A percentile compares a stretch with the other conserved stretches of the same genome.
These are phyloP conservation scores for Talaromyces sp. DNA, from an alignment of 2,329 filamentous ascomycete species.

Conservation along the genomic window DNA sequence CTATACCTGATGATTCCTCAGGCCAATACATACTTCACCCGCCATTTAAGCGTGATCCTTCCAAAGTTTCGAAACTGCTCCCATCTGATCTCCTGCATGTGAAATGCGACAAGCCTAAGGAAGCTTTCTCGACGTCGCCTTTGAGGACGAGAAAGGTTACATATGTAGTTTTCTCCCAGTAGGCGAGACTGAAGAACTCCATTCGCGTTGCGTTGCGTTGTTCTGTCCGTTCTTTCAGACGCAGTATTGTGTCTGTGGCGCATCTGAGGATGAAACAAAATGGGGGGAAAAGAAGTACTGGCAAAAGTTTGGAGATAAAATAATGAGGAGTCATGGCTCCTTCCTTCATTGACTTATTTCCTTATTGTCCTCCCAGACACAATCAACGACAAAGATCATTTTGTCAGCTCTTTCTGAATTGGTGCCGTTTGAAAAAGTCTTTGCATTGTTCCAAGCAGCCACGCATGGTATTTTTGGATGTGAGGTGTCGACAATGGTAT, in stretches of 20 bases:
- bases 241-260: not conserved
- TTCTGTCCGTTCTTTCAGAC: not conserved
- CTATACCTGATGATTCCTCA: not conserved
- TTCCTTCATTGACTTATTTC: not conserved
- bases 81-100: not conserved
- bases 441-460: not conserved
- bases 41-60: not conserved
- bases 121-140: not conserved
- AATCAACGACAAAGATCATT: not conserved
- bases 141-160: constrained; percentile 4
- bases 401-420: not conserved
- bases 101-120: not conserved
- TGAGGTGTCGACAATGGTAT: not conserved
- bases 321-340: not conserved
- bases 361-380: not conserved
- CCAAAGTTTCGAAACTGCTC: not conserved
- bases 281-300: not conserved
- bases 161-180: constrained; percentile 3
- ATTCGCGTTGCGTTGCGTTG: not conserved
- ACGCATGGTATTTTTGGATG: not conserved
- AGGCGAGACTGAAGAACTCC: not conserved
- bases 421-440: not conserved
- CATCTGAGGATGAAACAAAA: not conserved
- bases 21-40: not conserved
- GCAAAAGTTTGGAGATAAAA: not conserved